phyloP scores from a whole-genome alignment of 345 rosid genomes.

The Eucalyptus curtisii region DNA sequence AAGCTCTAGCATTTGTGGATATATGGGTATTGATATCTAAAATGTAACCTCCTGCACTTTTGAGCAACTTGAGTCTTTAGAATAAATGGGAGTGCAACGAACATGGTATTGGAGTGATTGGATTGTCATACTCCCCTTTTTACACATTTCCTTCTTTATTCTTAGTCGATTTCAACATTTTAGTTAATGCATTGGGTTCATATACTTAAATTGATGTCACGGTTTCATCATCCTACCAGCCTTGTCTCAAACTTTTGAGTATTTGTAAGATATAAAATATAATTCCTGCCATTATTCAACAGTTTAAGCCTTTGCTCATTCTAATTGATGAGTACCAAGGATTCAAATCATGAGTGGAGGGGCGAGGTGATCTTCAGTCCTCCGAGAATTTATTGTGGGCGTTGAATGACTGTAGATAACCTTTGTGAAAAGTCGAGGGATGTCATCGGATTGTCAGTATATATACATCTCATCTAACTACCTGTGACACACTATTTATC shows the following conservation, averaged over 20 bases:
- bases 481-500: neutral
- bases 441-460: neutral
- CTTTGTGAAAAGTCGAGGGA: neutral
- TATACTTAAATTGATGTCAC: neutral
- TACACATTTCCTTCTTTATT: neutral
- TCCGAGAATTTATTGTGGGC: neutral
- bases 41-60: neutral
- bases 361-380: neutral
- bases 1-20: neutral
- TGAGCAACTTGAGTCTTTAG: neutral
- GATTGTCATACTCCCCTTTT: neutral
- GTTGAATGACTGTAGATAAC: neutral
- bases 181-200: neutral
- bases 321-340: neutral
- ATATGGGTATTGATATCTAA: neutral
- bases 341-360: neutral
- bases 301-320: neutral
- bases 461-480: neutral
- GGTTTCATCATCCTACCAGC: neutral
- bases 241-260: neutral
- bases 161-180: neutral
- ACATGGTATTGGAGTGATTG: neutral
- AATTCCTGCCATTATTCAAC: neutral
- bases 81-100: neutral
- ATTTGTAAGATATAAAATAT: neutral